Conservation (phyloP, 768 basidiomycete genomes). For the Pisolithus tinctorius region DNA sequence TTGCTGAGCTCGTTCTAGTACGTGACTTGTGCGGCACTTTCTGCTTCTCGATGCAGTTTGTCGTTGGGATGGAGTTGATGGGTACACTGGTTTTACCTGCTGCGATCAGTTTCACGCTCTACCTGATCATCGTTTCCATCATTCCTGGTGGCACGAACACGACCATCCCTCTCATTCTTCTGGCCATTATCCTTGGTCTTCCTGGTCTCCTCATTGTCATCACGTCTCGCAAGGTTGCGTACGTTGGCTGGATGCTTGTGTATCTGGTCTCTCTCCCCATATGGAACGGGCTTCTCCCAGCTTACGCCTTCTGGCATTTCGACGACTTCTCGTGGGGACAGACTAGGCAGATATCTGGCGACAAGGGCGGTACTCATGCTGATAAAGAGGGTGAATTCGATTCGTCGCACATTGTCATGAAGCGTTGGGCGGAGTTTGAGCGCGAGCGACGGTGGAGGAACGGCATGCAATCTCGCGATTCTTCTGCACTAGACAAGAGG, state of each 20-base stretch:
- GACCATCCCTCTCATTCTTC: constrained; percentile 85
- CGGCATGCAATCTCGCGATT: constrained; percentile 79
- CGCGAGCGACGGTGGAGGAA: constrained; percentile 90
- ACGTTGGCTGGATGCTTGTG: constrained; percentile 95
- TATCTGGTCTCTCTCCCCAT: constrained; percentile 90
- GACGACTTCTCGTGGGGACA: constrained; percentile 99
- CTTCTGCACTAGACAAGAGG: constrained; percentile 63
- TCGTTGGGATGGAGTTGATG: constrained; percentile 95
- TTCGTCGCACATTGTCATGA: constrained; percentile 95
- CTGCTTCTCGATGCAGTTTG: constrained; percentile 99
- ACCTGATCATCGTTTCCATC: constrained; percentile 83
- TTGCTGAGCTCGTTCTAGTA: constrained; percentile 90
- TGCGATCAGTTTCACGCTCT: constrained; percentile 94
- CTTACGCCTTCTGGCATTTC: constrained; percentile 97
- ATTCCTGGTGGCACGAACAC: constrained; percentile 74
- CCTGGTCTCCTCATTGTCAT: constrained; percentile 94
- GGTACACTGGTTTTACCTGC: constrained; percentile 96
- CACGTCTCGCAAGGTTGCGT: constrained; percentile 89
- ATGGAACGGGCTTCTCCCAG: constrained; percentile 95
- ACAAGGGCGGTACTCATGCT: constrained; percentile 64
- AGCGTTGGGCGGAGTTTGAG: constrained; percentile 98
- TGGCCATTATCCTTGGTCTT: constrained; percentile 92
- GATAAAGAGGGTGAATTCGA: constrained; percentile 99
- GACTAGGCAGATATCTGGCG: constrained; percentile 78
- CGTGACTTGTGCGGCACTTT: constrained; percentile 99